A percentile compares a stretch with the other conserved stretches of the same genome.
Conservation (phyloP, 2,329 filamentous ascomycete genomes). For the Colletotrichum spinosum region DNA sequence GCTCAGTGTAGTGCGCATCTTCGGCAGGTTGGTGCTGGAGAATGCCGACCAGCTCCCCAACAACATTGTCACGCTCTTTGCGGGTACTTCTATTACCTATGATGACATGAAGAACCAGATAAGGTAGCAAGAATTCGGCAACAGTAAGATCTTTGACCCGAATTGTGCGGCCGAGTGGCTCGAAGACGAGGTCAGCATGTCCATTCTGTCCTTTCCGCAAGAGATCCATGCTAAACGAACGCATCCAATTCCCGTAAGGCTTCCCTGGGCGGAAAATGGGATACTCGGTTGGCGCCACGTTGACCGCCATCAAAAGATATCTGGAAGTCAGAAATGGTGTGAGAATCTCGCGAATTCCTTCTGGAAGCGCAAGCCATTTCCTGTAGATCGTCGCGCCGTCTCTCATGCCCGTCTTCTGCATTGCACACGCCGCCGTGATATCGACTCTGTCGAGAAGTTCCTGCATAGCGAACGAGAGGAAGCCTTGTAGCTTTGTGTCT, state of each 20-base stretch:
- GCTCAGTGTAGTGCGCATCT: conserved; percentile 68
- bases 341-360: conserved; percentile 82
- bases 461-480: conserved; percentile 95
- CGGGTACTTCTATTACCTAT: conserved; percentile 74
- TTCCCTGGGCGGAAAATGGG: conserved; percentile 80
- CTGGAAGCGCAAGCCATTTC: conserved; percentile 83
- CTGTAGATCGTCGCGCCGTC: conserved; percentile 72
- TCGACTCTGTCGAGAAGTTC: conserved; percentile 84
- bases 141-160: conserved; percentile 88
- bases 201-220: conserved; percentile 80
- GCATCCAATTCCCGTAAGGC: conserved; percentile 84
- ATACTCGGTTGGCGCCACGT: conserved; percentile 70
- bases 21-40: conserved; percentile 70
- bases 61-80: conserved; percentile 72
- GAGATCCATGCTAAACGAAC: conserved; percentile 83
- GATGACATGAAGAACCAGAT: conserved; percentile 85
- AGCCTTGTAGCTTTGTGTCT: conserved; percentile 88
- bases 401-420: conserved; percentile 50
- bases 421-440: conserved; percentile 69
- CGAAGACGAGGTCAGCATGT: conserved; percentile 82
- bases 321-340: conserved; percentile 88
- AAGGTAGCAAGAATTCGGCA: conserved; percentile 89
- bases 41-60: conserved; percentile 80
- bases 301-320: conserved; percentile 78
- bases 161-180: conserved; percentile 84